Evolutionary conservation across 2,329 filamentous ascomycete genomes (phyloP).

Genomic region (Aureobasidium pullulans): DNA sequence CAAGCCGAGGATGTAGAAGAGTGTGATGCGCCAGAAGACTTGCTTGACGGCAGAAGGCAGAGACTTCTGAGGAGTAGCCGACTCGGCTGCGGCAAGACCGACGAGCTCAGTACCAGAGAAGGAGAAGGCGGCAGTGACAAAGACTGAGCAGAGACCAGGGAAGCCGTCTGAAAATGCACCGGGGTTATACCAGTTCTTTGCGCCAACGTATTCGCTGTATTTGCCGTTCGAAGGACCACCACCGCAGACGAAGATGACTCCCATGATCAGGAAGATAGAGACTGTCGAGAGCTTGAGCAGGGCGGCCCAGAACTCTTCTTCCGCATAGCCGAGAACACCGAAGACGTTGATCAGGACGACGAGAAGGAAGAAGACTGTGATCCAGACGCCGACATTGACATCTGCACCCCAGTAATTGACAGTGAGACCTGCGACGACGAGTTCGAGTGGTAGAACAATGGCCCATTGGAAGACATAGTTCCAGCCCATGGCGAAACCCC

Average conservation of each 20-base stretch:
- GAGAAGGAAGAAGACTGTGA: constrained; percentile 70
- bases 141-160: constrained; percentile 70
- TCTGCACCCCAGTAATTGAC: constrained; percentile 63
- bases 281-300: constrained; percentile 80
- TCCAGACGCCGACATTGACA: constrained; percentile 66
- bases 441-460: constrained; percentile 72
- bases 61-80: constrained; percentile 70
- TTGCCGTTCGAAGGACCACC: constrained; percentile 47
- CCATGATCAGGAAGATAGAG: constrained; percentile 81
- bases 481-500: constrained; percentile 28
- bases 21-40: constrained; percentile 80
- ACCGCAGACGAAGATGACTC: constrained; percentile 77
- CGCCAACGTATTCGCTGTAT: constrained; percentile 35
- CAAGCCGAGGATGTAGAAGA: constrained; percentile 78
- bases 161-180: constrained; percentile 79
- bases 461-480: constrained; percentile 86
- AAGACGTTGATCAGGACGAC: constrained; percentile 82
- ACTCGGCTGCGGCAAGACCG: constrained; percentile 69
- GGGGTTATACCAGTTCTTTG: constrained; percentile 65
- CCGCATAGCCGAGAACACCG: constrained; percentile 80
- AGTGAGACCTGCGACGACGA: constrained; percentile 79
- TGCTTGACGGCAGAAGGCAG: constrained; percentile 85
- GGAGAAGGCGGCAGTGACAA: constrained; percentile 69
- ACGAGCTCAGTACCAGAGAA: constrained; percentile 71
- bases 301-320: constrained; percentile 85